Percentiles rank a stretch among this genome's conserved stretches.
phyloP scores from a whole-genome alignment of 148 eudicot species.

The Vaccinium myrtillus region DNA sequence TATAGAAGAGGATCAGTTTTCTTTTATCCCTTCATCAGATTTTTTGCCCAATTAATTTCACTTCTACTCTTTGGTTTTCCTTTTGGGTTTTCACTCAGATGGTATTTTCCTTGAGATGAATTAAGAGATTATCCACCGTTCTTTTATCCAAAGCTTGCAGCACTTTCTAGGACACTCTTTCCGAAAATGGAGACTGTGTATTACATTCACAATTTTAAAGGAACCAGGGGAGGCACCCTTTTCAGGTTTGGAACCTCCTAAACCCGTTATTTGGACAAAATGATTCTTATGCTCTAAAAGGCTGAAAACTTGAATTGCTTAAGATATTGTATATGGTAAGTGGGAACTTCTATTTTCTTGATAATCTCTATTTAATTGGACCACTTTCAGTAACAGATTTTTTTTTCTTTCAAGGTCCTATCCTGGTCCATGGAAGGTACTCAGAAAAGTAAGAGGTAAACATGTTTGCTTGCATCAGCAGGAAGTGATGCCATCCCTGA shows the following conservation, averaged over 20 bases:
- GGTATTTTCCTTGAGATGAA: conserved; percentile 40
- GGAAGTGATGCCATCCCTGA: conserved; percentile 82
- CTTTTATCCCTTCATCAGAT: background rate
- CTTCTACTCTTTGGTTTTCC: background rate
- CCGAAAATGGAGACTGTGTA: conserved; percentile 95
- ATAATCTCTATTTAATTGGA: background rate
- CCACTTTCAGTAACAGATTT: background rate
- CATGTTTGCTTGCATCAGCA: conserved; percentile 72
- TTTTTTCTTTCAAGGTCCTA: conserved; percentile 50
- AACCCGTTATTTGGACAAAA: background rate
- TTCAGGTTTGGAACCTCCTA: conserved; percentile 62
- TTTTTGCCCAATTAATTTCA: background rate
- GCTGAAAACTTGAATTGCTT: background rate
- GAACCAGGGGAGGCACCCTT: conserved; percentile 78
- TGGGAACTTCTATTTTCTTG: background rate
- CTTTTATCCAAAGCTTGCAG: conserved; percentile 91
- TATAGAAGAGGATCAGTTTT: background rate
- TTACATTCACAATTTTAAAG: conserved; percentile 97
- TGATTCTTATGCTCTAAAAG: background rate
- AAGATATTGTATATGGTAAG: background rate
- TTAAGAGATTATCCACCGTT: conserved; percentile 79
- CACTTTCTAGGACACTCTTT: conserved; percentile 69
- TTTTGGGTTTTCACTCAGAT: background rate
- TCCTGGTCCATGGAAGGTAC: conserved; percentile 94
- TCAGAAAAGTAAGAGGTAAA: conserved; percentile 51